Evolutionary conservation across 768 basidiomycete genomes (phyloP).

Genomic region (Rickenella mellea): DNA sequence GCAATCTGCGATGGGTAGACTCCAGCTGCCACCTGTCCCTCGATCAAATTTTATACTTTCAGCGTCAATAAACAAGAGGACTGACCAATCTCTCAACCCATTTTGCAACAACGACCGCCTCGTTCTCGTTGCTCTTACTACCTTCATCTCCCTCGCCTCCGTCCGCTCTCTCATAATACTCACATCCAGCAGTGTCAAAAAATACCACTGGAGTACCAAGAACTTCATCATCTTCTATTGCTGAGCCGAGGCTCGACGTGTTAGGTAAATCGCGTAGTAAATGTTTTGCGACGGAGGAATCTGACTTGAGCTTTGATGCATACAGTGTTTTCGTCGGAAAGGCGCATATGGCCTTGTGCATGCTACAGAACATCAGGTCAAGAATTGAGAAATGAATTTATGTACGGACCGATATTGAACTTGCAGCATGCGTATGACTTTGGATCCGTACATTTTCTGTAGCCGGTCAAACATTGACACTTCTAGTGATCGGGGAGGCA

Average conservation of each 20-base stretch:
- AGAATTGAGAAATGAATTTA: neutral
- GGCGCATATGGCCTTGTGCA: constrained; percentile 78
- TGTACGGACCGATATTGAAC: constrained; percentile 73
- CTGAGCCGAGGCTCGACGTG: constrained; percentile 11
- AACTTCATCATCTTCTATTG: constrained; percentile 50
- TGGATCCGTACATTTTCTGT: constrained; percentile 76
- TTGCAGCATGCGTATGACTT: constrained; percentile 79
- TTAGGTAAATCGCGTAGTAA: constrained; percentile 65
- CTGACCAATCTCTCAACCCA: constrained; percentile 78
- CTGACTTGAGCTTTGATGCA: constrained; percentile 55
- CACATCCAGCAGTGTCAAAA: constrained; percentile 90
- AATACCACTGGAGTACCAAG: constrained; percentile 79
- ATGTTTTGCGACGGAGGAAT: constrained; percentile 61
- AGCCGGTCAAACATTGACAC: constrained; percentile 89
- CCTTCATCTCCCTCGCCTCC: constrained; percentile 82
- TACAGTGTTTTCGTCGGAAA: constrained; percentile 86
- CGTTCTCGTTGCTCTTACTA: constrained; percentile 90
- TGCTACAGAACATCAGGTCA: constrained; percentile 32
- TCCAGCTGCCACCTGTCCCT: constrained; percentile 44
- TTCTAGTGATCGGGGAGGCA: constrained; percentile 67
- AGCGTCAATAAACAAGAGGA: neutral
- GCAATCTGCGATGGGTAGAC: constrained; percentile 68
- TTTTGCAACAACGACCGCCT: constrained; percentile 72
- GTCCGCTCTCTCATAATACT: constrained; percentile 73
- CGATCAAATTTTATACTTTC: neutral